Base-by-base conservation (phyloP, 129 eudicot genomes). In the Chrysanthemum lavandulifolium region DNA sequence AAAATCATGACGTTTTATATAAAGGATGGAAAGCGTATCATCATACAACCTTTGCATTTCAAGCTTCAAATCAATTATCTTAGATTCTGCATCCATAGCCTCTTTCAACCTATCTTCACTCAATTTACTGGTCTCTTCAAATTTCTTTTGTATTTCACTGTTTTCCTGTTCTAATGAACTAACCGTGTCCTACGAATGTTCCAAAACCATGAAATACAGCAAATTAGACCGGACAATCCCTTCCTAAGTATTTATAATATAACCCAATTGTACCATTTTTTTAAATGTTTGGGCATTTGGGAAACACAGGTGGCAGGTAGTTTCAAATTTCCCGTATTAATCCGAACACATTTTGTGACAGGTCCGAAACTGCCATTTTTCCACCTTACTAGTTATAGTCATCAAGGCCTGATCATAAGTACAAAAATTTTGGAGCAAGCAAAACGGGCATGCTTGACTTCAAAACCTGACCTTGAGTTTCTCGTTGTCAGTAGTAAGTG, bases 11-110 rank as follows among this genome's bases (percentile, higher is more conserved):
- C 51, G 27, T 47, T 67, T 45, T 56, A 48, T 8, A 14, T 8
- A 66, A 33, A 16, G 12, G 10, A 0, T 19, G 36, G 56, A 10
- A 54, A 52, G 11, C 16, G 16, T 36, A 57, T 73, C 72, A 67
- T 23, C 45, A 15, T 40, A 74, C 69, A 74, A 92, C 98, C 96
- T 83, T 69, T 92, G 96, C 88, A 82, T 83, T 53, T 51, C 71
- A 31, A 86, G 82, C 88, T 89, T 92, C 67, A 89, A 78, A 70
- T 85, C 85, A 85, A 92, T 82, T 36, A 89, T 81, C 83, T 75
- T 82, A 21, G 87, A 67, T 79, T 91, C 97, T 72, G 91, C 91
- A 57, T 88, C 92, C 80, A 79, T 31, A 25, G 90, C 86, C 70
- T 85, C 86, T 72, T 82, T 83, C 73, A 85, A 80, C 62, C 89